Evolutionary conservation across 257 asterid species (phyloP), one percentile per base, ranked within the genome.

Genomic region (Solanum neorickii): DNA sequence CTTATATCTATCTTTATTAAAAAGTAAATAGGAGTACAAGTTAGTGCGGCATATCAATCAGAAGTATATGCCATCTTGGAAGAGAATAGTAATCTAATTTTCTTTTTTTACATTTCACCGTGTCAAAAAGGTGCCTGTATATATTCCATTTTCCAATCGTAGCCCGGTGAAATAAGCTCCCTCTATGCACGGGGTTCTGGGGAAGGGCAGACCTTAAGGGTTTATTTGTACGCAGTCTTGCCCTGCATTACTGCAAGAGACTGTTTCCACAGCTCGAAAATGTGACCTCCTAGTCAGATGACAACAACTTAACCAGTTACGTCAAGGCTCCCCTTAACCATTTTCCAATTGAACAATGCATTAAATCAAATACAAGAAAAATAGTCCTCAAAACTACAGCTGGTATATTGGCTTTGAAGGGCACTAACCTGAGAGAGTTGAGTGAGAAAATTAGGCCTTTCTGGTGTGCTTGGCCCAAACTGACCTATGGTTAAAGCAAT

Each of bases 401-500:
- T 46, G 11, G 5, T 0, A 46, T 25, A 0, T 65, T 84, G 52
- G 20, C 82, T 52, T 13, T 14, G 68, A 83, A 62, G 12, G 35
- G 37, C 47, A 56, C 90, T 89, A 74, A 95, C 99, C 95, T 97
- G 98, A 80, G 94, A 89, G 12, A 97, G 92, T 89, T 97, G 99
- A 80, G 89, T 85, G 4, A 95, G 66, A 87, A 97, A 97, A 88
- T 95, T 93, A 3, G 98, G 99, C 89, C 41, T 93, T 84, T 92
- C 92, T 31, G 35, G 62, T 20, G 98, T 89, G 91, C 91, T 87
- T 0, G 86, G 88, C 56, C 98, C 98, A 11, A 94, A 92, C 88
- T 97, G 94, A 29, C 98, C 99, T 82, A 97, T 94, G 39, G 99
- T 93, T 88, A 97, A 92, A 83, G 98, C 99, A 88, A 95, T 94